Evolutionary conservation across 495 filamentous ascomycete species (phyloP).

Genomic region (Penicillium soppii): DNA sequence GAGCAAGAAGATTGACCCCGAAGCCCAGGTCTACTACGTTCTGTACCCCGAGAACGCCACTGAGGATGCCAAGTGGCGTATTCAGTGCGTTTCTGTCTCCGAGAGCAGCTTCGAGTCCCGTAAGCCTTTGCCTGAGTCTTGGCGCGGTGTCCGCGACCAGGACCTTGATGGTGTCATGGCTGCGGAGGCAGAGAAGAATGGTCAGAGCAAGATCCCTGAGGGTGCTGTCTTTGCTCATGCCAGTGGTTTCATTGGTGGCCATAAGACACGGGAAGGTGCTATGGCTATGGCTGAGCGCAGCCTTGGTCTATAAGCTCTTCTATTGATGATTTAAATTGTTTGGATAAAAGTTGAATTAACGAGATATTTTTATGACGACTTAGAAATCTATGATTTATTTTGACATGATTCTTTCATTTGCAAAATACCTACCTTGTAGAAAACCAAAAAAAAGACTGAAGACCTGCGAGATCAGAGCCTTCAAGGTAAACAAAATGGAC

Average conservation of each 20-base stretch:
- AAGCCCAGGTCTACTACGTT: slow-evolving; percentile 70
- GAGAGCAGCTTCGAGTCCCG: slow-evolving; percentile 86
- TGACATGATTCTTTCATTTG: neutral
- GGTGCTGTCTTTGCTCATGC: slow-evolving; percentile 93
- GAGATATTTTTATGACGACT: slow-evolving; percentile 2
- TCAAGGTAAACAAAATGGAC: no score
- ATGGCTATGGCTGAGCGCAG: slow-evolving; percentile 82
- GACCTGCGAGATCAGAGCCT: no score
- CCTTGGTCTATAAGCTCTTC: slow-evolving; percentile 45
- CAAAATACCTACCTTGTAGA: no score
- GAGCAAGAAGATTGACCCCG: slow-evolving; percentile 27
- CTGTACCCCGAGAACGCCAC: slow-evolving; percentile 79
- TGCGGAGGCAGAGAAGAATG: slow-evolving; percentile 49
- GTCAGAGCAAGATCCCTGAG: slow-evolving; percentile 39
- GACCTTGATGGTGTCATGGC: slow-evolving; percentile 73
- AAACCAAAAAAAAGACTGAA: no score
- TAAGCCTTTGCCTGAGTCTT: slow-evolving; percentile 84
- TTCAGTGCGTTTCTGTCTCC: slow-evolving; percentile 79
- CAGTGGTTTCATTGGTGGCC: slow-evolving; percentile 93
- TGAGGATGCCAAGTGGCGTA: slow-evolving; percentile 79
- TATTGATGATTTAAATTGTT: neutral
- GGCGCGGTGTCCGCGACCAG: slow-evolving; percentile 87
- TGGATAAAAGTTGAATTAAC: slow-evolving; percentile 12
- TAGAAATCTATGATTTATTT: neutral
- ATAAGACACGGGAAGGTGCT: slow-evolving; percentile 86